phyloP scores from a whole-genome alignment of 78 protist species.

The Speleostelium caveatum region DNA sequence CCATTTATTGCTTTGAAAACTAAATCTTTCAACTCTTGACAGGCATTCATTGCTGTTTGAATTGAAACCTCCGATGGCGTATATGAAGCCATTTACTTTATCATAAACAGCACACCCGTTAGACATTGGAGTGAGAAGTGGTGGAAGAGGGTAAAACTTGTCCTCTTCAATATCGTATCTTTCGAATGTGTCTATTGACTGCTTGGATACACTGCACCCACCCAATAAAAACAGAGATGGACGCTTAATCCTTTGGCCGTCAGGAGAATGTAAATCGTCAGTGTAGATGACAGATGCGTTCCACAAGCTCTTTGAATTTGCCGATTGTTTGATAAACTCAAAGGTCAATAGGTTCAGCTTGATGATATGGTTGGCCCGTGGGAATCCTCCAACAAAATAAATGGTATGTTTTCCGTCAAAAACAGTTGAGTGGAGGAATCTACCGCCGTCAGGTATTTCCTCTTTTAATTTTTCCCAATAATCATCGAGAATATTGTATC shows the following conservation, averaged over 20 bases:
- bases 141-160: neutral
- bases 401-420: slow-evolving; percentile 47
- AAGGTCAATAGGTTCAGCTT: slow-evolving; percentile 36
- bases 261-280: neutral
- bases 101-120: neutral
- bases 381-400: slow-evolving; percentile 66
- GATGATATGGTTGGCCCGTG: slow-evolving; percentile 10
- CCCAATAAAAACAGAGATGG: slow-evolving; percentile 46
- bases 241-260: neutral
- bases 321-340: slow-evolving; percentile 15
- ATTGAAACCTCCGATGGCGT: slow-evolving; percentile 59
- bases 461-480: slow-evolving; percentile 22
- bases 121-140: neutral
- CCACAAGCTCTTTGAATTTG: neutral
- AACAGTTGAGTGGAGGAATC: slow-evolving; percentile 51
- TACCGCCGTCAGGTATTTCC: slow-evolving; percentile 64
- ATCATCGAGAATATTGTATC: slow-evolving; percentile 20
- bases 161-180: slow-evolving; percentile 55
- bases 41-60: slow-evolving; percentile 23
- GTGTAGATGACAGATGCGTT: neutral
- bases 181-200: slow-evolving; percentile 27
- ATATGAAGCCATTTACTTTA: slow-evolving; percentile 19
- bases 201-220: slow-evolving; percentile 63
- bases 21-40: slow-evolving; percentile 12
- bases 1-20: slow-evolving; percentile 43